Base-by-base conservation (phyloP, 257 asterid genomes). In the Ilex asprella region DNA sequence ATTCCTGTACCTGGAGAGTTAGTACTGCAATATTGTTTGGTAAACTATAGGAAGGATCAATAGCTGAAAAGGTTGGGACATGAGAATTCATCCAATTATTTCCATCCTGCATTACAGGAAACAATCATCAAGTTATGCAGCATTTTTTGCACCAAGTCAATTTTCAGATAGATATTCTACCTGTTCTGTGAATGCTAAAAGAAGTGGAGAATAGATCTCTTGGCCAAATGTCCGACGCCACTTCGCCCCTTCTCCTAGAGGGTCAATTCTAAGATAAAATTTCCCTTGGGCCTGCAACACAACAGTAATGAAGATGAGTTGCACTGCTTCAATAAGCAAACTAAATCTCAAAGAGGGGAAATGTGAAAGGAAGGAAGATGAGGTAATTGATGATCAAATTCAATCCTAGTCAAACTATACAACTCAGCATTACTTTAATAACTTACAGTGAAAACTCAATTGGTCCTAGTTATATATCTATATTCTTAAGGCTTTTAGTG, bases 221-320 rank as follows among this genome's bases (percentile, higher is more conserved):
- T 87, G 95, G 30, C 95, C 95, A 71, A 75, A 80, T 54, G 84
- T 73, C 53, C 95, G 92, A 39, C 95, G 87, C 95, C 95, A 87
- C 70, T 79, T 87, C 16, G 95, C 93, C 58, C 95, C 95, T 74
- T 79, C 88, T 58, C 95, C 88, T 21, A 61, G 90, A 46, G 86
- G 84, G 69, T 87, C 93, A 67, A 87, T 77, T 71, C 95, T 77
- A 61, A 84, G 30, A 60, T 75, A 84, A 67, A 65, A 82, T 69
- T 84, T 87, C 61, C 95, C 95, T 77, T 69, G 86, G 73, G 84
- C 78, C 95, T 84, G 76, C 61, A 62, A 64, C 58, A 9, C n/a
- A 58, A 8, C 56, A 39, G 2, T 1, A 21, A 50, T 11, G 54
- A 15, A 47, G 16, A 44, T 63, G 62, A 61, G 59, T 66, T 64